Base-by-base conservation (phyloP, 1,284 basidiomycete genomes). In the Wolfiporia cocos region DNA sequence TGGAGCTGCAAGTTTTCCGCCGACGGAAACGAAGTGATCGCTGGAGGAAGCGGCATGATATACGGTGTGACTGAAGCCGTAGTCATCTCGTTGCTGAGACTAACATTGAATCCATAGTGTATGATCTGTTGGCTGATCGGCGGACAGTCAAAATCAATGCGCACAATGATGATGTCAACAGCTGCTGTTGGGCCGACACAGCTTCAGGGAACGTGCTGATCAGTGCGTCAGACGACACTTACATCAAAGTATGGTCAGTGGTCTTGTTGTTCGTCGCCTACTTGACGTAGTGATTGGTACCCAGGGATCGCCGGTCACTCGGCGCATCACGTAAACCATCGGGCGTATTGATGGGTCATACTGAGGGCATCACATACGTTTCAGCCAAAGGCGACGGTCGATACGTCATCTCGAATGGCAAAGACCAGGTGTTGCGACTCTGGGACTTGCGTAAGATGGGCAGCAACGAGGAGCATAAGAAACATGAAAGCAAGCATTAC, bases 361-460 rank as follows among this genome's bases (percentile, higher is more conserved):
- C 93, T 0, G 93, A 97, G 58, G 93, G 92, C 26, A 86, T 96
- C 49, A 92, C 92, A 4, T 87, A 89, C 52, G 88, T 91, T 5
- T 85, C 89, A 18, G 82, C 91, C 1, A 92, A 79, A 58, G 92
- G 92, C 10, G 96, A 99, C 56, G 95, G 94, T 5, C 79, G 95
- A 43, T 98, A 99, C 61, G 73, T 96, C 42, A 83, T 98, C 28
- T 94, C 89, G n/a, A 99, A 99, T 58, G 92, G 92, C 37, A 99
- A 99, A 64, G 96, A 99, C 59, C 95, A 98, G 59, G 81, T 88
- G 1, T 70, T 92, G 41, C 82, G 92, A 20, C 66, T 99, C 22
- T 99, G 95, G 89, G 95, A 99, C 65, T 67, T 99, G 38, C 83
- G 95, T 30, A 92, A 86, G 67, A 96, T 99, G 94, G 74, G 82